These are phyloP conservation scores for Curvularia hawaiiensis DNA, from an alignment of 2,329 filamentous ascomycete species.

Conservation along the genomic window DNA sequence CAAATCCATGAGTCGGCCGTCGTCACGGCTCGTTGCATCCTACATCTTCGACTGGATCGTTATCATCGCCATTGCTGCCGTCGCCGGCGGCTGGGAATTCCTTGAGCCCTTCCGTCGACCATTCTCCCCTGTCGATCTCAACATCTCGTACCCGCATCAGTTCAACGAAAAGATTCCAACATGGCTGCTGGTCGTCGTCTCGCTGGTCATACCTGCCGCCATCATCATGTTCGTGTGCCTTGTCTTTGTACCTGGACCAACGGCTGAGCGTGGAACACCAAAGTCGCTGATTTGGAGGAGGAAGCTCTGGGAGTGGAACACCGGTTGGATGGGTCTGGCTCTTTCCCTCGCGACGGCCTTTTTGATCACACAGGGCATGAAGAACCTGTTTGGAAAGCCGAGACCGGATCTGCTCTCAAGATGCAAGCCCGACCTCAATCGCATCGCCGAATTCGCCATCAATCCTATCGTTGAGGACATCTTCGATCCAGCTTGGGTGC, in stretches of 20 bases:
- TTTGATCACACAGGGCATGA: conserved; percentile 84
- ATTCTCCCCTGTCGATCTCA: conserved; percentile 74
- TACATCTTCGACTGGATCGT: conserved; percentile 78
- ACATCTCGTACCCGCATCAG: conserved; percentile 79
- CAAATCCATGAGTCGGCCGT: conserved; percentile 42
- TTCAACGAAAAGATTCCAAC: conserved; percentile 74
- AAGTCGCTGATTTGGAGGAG: conserved; percentile 72
- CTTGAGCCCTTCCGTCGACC: conserved; percentile 70
- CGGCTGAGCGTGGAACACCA: conserved; percentile 67
- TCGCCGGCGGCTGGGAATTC: conserved; percentile 64
- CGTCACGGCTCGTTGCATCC: conserved; percentile 63
- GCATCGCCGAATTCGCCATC: conserved; percentile 60
- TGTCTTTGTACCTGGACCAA: conserved; percentile 72
- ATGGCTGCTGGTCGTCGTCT: conserved; percentile 67
- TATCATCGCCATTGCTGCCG: conserved; percentile 62
- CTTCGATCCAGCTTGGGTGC: conserved; percentile 62
- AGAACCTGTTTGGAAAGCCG: conserved; percentile 72
- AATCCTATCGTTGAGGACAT: conserved; percentile 59
- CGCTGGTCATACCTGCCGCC: conserved; percentile 66
- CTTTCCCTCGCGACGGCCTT: conserved; percentile 74
- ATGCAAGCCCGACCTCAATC: conserved; percentile 75
- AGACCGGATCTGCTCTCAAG: conserved; percentile 69
- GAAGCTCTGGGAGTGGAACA: conserved; percentile 91
- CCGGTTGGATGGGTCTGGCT: conserved; percentile 80
- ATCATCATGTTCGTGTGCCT: conserved; percentile 73